phyloP scores from a whole-genome alignment of 2,329 filamentous ascomycete genomes.

The Purpureocillium takamizusanense region DNA sequence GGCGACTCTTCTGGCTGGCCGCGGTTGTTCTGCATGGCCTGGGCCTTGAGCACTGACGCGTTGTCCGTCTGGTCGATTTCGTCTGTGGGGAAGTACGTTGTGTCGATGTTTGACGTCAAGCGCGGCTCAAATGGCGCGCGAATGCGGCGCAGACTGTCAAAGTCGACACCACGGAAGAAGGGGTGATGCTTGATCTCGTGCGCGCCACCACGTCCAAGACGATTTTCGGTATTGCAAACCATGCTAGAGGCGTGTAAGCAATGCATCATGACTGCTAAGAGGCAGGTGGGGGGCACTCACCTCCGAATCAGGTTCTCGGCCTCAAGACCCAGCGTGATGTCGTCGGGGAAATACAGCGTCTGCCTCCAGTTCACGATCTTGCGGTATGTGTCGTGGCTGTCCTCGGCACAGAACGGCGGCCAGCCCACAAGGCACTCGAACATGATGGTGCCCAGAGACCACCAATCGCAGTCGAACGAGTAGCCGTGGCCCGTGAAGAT shows the following conservation, averaged over 20 bases:
- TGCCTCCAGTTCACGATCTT: conserved; percentile 99
- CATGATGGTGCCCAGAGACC: conserved; percentile 98
- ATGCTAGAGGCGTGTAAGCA: conserved; percentile 46
- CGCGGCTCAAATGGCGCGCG: conserved; percentile 94
- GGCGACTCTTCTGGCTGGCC: conserved; percentile 66
- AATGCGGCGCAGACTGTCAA: conserved; percentile 85
- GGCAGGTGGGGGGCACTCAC: conserved; percentile 40
- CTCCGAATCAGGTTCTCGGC: conserved; percentile 88
- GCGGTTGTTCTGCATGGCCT: conserved; percentile 64
- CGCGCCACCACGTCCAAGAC: conserved; percentile 77
- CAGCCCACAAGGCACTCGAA: conserved; percentile 98
- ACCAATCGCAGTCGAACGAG: conserved; percentile 97
- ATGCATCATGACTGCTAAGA: background rate
- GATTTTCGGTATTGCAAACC: conserved; percentile 88
- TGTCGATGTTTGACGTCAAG: conserved; percentile 86
- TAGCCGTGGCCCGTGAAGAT: conserved; percentile 97
- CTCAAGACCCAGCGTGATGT: conserved; percentile 79
- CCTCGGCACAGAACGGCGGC: conserved; percentile 98
- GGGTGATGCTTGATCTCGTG: conserved; percentile 88
- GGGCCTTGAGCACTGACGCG: conserved; percentile 74
- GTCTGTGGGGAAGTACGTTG: conserved; percentile 96
- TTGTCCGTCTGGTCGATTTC: conserved; percentile 97
- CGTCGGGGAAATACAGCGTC: conserved; percentile 91
- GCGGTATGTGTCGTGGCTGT: conserved; percentile 93
- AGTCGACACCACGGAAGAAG: conserved; percentile 96